Evolutionary conservation across 345 rosid species (phyloP).

Genomic region (Moricandia moricandioides): DNA sequence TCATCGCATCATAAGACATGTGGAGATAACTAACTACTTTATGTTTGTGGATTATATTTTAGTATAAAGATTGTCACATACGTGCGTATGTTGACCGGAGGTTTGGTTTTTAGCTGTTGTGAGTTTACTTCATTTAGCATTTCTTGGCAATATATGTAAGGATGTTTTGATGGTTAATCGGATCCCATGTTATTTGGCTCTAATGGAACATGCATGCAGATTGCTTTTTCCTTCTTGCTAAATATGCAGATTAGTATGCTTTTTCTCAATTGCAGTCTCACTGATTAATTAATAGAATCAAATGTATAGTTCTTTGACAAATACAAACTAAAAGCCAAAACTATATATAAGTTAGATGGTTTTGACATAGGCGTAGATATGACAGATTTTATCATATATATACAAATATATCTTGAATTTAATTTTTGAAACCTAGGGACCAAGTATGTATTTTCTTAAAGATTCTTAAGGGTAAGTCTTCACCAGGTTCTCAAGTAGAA

Average conservation of each 20-base stretch:
- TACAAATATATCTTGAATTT: too few relatives aligned
- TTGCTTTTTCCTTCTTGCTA: not conserved
- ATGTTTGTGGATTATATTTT: conserved; percentile 22
- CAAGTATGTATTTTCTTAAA: too few relatives aligned
- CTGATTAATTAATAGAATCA: not conserved
- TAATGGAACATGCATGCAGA: not conserved
- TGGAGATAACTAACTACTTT: conserved; percentile 26
- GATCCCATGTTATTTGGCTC: not conserved
- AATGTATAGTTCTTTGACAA: not conserved
- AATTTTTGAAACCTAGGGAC: not conserved
- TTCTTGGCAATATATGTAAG: not conserved
- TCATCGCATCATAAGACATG: conserved; percentile 29
- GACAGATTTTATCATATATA: too few relatives aligned
- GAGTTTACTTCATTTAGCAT: conserved; percentile 8
- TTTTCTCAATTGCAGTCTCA: not conserved
- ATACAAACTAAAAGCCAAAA: not conserved
- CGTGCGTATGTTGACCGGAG: conserved; percentile 17
- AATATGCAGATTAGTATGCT: not conserved
- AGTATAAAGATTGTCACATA: conserved; percentile 12
- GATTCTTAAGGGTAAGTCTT: not conserved
- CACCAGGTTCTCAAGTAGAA: conserved; percentile 30
- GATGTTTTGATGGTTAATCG: not conserved
- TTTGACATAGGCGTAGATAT: too few relatives aligned
- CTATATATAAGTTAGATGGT: too few relatives aligned
- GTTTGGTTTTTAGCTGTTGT: conserved; percentile 29